A percentile compares a stretch with the other conserved stretches of the same genome.
These are phyloP conservation scores for Torulaspora microellipsoides DNA, from an alignment of 805 yeast genomes.

Conservation along the genomic window DNA sequence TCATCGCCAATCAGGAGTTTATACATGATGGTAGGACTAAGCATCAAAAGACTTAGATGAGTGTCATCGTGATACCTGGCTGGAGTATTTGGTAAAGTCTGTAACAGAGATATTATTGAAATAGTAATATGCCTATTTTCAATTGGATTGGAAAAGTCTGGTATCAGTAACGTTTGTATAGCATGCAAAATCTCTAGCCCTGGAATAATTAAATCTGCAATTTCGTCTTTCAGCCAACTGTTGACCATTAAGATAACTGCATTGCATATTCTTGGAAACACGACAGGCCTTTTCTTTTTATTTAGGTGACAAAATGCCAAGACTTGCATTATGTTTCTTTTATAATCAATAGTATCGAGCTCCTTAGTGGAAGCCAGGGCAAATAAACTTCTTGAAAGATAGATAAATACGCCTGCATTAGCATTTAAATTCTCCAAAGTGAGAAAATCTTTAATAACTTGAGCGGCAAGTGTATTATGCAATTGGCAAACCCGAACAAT, in stretches of 20 bases:
- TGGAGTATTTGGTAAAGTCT: slow-evolving; percentile 5
- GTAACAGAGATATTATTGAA: slow-evolving; percentile 9
- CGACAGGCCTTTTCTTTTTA: neutral
- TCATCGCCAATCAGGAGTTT: slow-evolving; percentile 22
- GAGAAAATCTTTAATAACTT: slow-evolving; percentile 14
- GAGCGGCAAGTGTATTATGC: slow-evolving; percentile 5
- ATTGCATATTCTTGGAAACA: slow-evolving; percentile 10
- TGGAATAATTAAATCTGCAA: neutral
- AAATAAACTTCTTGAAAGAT: slow-evolving; percentile 9
- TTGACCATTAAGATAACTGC: slow-evolving; percentile 15
- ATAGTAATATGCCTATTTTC: slow-evolving; percentile 17
- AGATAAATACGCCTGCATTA: slow-evolving; percentile 12
- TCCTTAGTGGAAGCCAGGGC: slow-evolving; percentile 7
- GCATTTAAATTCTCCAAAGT: slow-evolving; percentile 15
- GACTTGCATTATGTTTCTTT: slow-evolving; percentile 11
- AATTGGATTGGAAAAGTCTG: slow-evolving; percentile 8
- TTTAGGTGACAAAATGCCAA: slow-evolving; percentile 20
- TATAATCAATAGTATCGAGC: neutral
- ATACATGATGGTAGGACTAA: slow-evolving; percentile 15
- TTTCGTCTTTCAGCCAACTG: slow-evolving; percentile 11
- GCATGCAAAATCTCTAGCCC: slow-evolving; percentile 14
- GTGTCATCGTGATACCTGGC: slow-evolving; percentile 1
- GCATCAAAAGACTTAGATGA: slow-evolving; percentile 13
- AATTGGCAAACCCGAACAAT: slow-evolving; percentile 13
- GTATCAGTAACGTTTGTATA: slow-evolving; percentile 13